Base-by-base conservation (phyloP, 2,329 filamentous ascomycete genomes). In the Rugonectria rugulosa region DNA sequence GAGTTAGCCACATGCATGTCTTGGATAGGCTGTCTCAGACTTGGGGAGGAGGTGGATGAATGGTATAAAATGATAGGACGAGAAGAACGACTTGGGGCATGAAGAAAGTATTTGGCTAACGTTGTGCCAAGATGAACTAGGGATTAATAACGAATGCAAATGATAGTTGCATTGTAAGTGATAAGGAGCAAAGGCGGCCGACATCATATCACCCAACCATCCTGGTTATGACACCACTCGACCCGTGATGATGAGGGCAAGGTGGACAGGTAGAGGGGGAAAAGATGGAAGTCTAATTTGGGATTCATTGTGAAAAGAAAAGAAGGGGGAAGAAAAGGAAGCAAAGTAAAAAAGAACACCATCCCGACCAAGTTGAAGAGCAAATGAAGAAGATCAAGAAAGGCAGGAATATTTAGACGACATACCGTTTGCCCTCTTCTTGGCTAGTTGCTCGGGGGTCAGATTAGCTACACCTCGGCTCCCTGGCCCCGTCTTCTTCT, bases 391-490 rank as follows among this genome's bases (percentile, higher is more conserved):
- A 31, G 20, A 29, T 23, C 9, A 24, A 27, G 8, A 8, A 38
- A 14, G 11, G 44, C n/a, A 45, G 17, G 7, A 15, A 7, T 45
- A 41, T n/a, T 1, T 31, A 48, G 15, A 36, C 9, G n/a, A 73
- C 77, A 67, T 71, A 84, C 81, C 82, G 66, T 84, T 85, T 26
- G 82, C 81, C 53, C 83, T 76, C 68, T 85, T 85, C 72, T 91
- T 90, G 54, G 86, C 84, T 45, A 92, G 78, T 73, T 92, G 88
- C 67, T 92, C 90, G 29, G 88, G 85, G 2, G 88, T 91, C 70
- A 88, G 80, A 64, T 89, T 88, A 46, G 82, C 82, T 36, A 85
- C 81, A 10, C 81, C 81, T 41, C 81, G 73, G 21, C 77, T 77
- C 6, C 78, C 76, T 6, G 76, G 71, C 2, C 72, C 77, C 7